These are phyloP conservation scores for Fonsecaea erecta DNA, from an alignment of 2,329 filamentous ascomycete species.

Conservation along the genomic window DNA sequence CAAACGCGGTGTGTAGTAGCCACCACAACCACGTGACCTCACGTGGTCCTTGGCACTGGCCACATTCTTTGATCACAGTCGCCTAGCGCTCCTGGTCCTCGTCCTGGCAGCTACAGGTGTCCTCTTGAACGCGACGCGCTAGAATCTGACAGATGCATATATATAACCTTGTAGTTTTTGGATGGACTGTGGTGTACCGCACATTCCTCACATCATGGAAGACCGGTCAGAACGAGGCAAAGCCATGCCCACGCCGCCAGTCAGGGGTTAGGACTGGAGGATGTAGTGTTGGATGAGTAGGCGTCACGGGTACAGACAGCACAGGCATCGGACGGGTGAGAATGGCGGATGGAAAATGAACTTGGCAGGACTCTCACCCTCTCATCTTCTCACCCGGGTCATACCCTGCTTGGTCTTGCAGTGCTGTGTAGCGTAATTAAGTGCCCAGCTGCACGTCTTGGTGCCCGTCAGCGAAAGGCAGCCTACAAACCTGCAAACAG, in stretches of 20 bases:
- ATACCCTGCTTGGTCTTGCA: not conserved
- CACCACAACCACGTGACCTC: no score
- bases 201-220: not conserved
- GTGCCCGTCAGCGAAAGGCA: not conserved
- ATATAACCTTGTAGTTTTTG: not conserved
- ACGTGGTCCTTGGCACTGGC: no score
- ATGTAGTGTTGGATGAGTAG: not conserved
- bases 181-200: not conserved
- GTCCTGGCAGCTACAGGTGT: no score
- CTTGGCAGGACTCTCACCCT: not conserved
- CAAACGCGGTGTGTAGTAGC: constrained; percentile 11
- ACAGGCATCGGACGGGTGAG: not conserved
- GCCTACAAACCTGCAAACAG: not conserved
- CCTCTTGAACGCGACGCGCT: constrained; percentile 15
- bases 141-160: constrained; percentile 12
- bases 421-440: constrained; percentile 11
- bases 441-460: not conserved
- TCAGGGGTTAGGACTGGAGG: not conserved
- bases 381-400: not conserved
- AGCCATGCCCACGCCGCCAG: not conserved
- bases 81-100: no score
- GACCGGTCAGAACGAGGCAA: constrained; percentile 10
- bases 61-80: no score
- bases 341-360: not conserved
- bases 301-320: not conserved